Conservation (phyloP, 1,284 basidiomycete species). For the Ceratobasidium sp. region DNA sequence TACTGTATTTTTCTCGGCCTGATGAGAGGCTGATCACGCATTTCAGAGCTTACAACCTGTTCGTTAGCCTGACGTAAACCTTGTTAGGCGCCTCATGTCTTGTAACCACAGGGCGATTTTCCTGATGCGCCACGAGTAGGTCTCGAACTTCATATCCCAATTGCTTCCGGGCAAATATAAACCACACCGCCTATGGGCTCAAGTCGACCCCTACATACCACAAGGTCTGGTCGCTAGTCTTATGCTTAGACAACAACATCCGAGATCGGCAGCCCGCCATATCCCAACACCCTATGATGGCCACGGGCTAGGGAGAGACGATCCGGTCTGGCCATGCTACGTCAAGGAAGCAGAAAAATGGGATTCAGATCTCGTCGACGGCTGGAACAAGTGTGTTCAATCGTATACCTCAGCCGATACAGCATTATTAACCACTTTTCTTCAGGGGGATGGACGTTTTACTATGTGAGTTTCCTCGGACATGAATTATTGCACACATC, state of each 20-base stretch:
- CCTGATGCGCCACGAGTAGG: too few species aligned
- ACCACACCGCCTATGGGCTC: too few species aligned
- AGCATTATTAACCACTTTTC: background rate
- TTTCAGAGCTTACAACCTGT: too few species aligned
- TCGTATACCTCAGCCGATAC: background rate
- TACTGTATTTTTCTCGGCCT: too few species aligned
- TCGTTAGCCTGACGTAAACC: too few species aligned
- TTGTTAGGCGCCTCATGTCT: too few species aligned
- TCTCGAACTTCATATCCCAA: too few species aligned
- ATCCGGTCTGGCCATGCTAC: slow-evolving; percentile 23
- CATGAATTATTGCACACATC: background rate
- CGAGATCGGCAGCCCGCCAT: background rate
- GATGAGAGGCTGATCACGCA: too few species aligned
- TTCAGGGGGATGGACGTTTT: slow-evolving; percentile 25
- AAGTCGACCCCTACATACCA: too few species aligned
- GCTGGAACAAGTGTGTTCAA: slow-evolving; percentile 12
- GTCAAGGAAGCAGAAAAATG: slow-evolving; percentile 13
- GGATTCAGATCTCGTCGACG: background rate
- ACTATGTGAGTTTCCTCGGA: slow-evolving; percentile 3
- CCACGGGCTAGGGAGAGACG: slow-evolving; percentile 11
- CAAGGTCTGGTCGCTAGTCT: too few species aligned
- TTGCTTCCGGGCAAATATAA: too few species aligned
- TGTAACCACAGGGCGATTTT: too few species aligned
- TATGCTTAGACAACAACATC: background rate
- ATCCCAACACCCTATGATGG: background rate